A percentile compares a stretch with the other conserved stretches of the same genome.
Evolutionary conservation across 176 grass and related monocot species (phyloP).

Genomic region (Alloteropsis semialata): DNA sequence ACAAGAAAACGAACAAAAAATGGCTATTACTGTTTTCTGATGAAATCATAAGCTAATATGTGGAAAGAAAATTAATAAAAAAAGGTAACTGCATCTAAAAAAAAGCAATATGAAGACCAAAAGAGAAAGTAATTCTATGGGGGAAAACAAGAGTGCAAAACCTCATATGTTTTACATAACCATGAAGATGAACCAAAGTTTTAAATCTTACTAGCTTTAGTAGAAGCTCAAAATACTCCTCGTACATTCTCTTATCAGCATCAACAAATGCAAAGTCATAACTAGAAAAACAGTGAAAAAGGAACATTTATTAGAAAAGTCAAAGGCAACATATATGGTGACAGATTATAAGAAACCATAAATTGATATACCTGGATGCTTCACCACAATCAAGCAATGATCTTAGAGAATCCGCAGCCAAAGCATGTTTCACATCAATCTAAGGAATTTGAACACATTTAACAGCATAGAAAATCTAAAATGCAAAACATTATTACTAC

Average conservation of each 20-base stretch:
- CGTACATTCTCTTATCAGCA: conserved; percentile 87
- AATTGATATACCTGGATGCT: conserved; percentile 60
- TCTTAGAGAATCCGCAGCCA: conserved; percentile 79
- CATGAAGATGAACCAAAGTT: not conserved
- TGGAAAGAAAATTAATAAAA: not conserved
- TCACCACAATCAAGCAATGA: conserved; percentile 65
- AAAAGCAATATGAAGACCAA: not conserved
- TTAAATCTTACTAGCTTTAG: conserved; percentile 73
- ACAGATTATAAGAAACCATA: not conserved
- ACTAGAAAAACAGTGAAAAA: conserved; percentile 38
- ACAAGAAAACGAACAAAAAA: not conserved
- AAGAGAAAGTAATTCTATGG: not conserved
- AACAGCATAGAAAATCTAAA: conserved; percentile 25
- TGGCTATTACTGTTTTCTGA: not conserved
- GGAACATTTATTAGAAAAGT: conserved; percentile 20
- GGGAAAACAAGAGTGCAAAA: not conserved
- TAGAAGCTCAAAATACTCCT: conserved; percentile 86
- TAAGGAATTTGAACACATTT: conserved; percentile 30
- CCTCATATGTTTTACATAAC: not conserved
- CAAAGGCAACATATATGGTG: not conserved
- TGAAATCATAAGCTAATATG: not conserved
- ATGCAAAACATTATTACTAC: not conserved
- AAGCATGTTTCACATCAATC: conserved; percentile 80
- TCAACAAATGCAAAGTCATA: conserved; percentile 99
- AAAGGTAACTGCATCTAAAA: not conserved